Conservation (phyloP, 2,329 filamentous ascomycete genomes). For the Septoria linicola region DNA sequence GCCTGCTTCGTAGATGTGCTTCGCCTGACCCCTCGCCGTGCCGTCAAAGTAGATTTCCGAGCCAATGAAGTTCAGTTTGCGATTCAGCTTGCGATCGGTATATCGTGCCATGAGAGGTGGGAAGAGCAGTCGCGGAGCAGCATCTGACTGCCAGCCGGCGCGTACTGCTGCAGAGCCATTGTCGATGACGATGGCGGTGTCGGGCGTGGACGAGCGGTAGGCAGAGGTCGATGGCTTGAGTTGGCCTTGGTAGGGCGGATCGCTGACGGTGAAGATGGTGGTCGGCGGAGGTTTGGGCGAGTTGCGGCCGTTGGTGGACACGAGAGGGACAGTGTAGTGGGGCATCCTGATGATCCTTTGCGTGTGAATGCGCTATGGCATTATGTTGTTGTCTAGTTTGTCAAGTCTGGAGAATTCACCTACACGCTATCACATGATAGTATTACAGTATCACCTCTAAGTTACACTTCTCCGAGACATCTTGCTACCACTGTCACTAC, state of each 20-base stretch:
- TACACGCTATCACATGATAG: too few species aligned
- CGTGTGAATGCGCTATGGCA: neutral
- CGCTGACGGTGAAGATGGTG: constrained; percentile 54
- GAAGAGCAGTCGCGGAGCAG: constrained; percentile 72
- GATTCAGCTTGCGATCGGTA: constrained; percentile 87
- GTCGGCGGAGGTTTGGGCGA: constrained; percentile 55
- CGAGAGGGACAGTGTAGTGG: constrained; percentile 38
- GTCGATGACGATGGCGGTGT: constrained; percentile 89
- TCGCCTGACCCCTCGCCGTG: constrained; percentile 83
- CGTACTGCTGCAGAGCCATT: constrained; percentile 91
- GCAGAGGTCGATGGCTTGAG: constrained; percentile 63
- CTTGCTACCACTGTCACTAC: too few species aligned
- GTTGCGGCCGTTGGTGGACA: constrained; percentile 35
- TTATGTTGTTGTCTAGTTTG: neutral
- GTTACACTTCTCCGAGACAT: too few species aligned
- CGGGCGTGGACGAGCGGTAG: constrained; percentile 61
- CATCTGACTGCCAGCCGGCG: constrained; percentile 94
- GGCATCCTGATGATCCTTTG: constrained; percentile 32
- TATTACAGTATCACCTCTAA: too few species aligned
- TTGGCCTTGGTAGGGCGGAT: constrained; percentile 62
- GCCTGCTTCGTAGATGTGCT: constrained; percentile 86
- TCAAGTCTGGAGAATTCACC: neutral
- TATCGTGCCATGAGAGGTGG: constrained; percentile 94
- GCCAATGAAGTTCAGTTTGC: constrained; percentile 89
- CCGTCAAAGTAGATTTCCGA: constrained; percentile 93